phyloP scores from a whole-genome alignment of 2,329 filamentous ascomycete genomes.

The Aspergillus pseudoviridinutans region DNA sequence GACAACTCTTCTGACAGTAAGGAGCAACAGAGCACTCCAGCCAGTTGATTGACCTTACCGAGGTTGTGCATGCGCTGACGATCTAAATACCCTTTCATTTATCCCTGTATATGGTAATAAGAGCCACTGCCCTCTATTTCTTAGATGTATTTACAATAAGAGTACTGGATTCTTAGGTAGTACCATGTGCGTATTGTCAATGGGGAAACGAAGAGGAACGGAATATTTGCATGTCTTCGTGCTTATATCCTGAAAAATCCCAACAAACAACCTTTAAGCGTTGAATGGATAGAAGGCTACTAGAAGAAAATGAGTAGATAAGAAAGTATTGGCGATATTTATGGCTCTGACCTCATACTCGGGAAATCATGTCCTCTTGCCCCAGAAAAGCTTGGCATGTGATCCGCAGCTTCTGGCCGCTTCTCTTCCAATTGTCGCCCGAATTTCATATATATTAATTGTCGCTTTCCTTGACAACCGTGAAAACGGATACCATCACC shows the following conservation, averaged over 20 bases:
- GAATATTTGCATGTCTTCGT: not conserved
- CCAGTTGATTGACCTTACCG: constrained; percentile 20
- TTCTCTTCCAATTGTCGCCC: not conserved
- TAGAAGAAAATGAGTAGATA: not conserved
- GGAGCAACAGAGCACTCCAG: constrained; percentile 27
- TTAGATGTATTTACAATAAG: constrained; percentile 21
- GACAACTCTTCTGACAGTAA: constrained; percentile 17
- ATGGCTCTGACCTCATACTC: not conserved
- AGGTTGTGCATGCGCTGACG: not conserved
- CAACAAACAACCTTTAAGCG: not conserved
- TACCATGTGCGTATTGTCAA: not conserved
- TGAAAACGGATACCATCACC: too few relatives aligned
- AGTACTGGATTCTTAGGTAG: not conserved
- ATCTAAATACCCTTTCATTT: constrained; percentile 4
- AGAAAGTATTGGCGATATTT: not conserved
- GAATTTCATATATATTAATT: not conserved
- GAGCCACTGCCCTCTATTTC: constrained; percentile 2
- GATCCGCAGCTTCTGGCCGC: not conserved
- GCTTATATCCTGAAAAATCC: not conserved
- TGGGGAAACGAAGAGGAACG: not conserved
- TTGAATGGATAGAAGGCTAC: not conserved
- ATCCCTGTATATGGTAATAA: not conserved
- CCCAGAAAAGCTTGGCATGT: not conserved
- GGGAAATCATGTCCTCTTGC: not conserved
- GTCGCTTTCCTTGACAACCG: not conserved